These are phyloP conservation scores for Triglochin maritima DNA, from an alignment of 106 monocot genomes.

Conservation along the genomic window DNA sequence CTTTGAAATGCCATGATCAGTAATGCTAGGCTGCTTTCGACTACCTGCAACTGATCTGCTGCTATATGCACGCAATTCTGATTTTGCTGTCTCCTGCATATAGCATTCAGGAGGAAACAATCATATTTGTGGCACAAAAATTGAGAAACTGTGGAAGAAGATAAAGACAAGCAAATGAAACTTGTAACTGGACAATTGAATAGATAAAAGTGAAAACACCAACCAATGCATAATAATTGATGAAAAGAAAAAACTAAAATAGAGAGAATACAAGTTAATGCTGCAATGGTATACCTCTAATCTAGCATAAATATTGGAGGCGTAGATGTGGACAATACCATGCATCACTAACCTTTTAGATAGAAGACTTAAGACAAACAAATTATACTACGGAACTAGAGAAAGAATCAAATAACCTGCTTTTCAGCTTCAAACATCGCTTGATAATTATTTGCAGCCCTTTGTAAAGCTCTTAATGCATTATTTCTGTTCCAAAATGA, in stretches of 20 bases:
- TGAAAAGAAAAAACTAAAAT: no score
- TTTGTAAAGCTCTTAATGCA: slow-evolving; percentile 72
- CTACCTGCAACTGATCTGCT: slow-evolving; percentile 49
- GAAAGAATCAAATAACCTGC: slow-evolving; percentile 30
- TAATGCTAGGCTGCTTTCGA: slow-evolving; percentile 28
- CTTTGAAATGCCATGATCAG: slow-evolving; percentile 32
- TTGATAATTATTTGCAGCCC: slow-evolving; percentile 63
- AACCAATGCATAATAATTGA: no score
- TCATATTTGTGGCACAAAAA: neutral
- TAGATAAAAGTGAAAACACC: neutral
- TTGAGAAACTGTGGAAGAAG: neutral
- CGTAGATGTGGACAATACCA: neutral
- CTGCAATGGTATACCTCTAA: no score
- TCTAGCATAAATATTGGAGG: no score
- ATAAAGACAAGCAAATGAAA: neutral
- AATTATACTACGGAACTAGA: neutral
- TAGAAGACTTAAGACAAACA: neutral
- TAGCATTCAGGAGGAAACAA: slow-evolving; percentile 1
- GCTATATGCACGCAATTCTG: slow-evolving; percentile 90
- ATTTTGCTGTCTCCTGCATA: slow-evolving; percentile 75
- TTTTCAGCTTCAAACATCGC: slow-evolving; percentile 85
- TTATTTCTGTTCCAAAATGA: slow-evolving; percentile 99
- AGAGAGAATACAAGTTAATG: no score
- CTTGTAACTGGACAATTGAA: neutral
- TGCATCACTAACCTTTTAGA: neutral